Base-by-base conservation (phyloP, 2,329 filamentous ascomycete genomes). In the Apiospora aurea region DNA sequence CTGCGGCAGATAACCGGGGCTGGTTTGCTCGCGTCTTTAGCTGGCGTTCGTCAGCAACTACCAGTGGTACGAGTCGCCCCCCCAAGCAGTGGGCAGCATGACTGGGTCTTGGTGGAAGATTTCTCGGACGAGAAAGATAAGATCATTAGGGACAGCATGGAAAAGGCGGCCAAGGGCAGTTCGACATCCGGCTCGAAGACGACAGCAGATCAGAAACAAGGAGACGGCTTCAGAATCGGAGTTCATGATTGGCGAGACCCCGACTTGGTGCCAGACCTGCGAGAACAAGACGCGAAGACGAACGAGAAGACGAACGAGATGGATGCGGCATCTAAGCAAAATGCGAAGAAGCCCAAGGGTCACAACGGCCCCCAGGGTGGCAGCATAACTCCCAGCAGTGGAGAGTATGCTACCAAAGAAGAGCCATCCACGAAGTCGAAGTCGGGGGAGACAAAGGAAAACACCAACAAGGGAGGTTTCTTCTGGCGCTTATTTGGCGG, bases 231-330 rank as follows among this genome's bases (percentile, higher is more conserved):
- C 79, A 87, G 93, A 64, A 95, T 96, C 77, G 94, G 93, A n/a
- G 90, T 95, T 16, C 93, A 96, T 75, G 94, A 96, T 79, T 96
- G 94, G 94, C 89, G 93, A 75, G 94, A 96, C 79, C 92, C 93
- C 7, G 93, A 94, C 79, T 83, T 94, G 24, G 85, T 94, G 29
- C 34, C 57, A 7, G 57, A 64, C 21, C 18, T 38, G 34, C 57
- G 34, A 4, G 57, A 64, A 14, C 57, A 64, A 24, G 57, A 64
- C 21, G n/a, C 57, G 7, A 83, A 51, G 74, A 24, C 75, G 73
- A n/a, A 75, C 76, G 53, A 82, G 74, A 72, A 74, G 46, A 47
- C 71, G 18, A 69, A 46, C 34, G 71, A 51, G 18, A 67, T 67
- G 11, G 29, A 16, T 26, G n/a, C 46, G 7, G 10, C 51, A 47